Base-by-base conservation (phyloP, 2,329 filamentous ascomycete genomes). In the Bipolaris sorokiniana region DNA sequence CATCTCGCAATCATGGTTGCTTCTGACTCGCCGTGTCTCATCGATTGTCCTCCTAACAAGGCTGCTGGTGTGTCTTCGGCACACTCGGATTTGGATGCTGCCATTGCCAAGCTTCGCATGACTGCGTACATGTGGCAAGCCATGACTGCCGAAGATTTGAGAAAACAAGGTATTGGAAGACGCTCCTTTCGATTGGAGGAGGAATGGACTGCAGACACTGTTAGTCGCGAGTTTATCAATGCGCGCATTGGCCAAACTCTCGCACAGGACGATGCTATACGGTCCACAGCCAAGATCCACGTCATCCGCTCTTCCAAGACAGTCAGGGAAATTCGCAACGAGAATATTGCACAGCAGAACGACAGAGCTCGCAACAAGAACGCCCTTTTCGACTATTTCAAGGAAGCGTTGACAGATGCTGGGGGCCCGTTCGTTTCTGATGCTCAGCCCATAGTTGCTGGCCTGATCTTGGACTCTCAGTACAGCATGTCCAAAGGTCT, bases 121-220 rank as follows among this genome's bases (percentile, higher is more conserved):
- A 67, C 71, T 6, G 71, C 72, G 2, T 73, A 72, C 56, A 74
- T 74, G 71, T 74, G 71, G 71, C 71, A 75, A 53, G 71, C 71
- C 13, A 62, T 71, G 61, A 73, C 69, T n/a, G 72, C 71, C 1
- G 71, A 74, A 54, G 70, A 73, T 37, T 51, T 73, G 61, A 64
- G 66, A 1, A 22, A 51, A 16, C 68, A 70, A 48, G 67, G 67
- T 3, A 60, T 69, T 16, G 71, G 67, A 18, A 48, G 71, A 37
- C 65, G 70, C 10, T 59, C 66, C 1, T 73, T 75, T 48, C 56
- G 72, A 7, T 48, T 75, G 7, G 72, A 75, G n/a, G 71, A 74
- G 41, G 69, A 73, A 47, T 73, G 66, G 69, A 58, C 55, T 0
- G 45, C 46, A 11, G 68, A 72, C 33, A 72, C 69, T 3, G 50